phyloP scores from a whole-genome alignment of 1,284 basidiomycete species.

The Blastosporella zonata region DNA sequence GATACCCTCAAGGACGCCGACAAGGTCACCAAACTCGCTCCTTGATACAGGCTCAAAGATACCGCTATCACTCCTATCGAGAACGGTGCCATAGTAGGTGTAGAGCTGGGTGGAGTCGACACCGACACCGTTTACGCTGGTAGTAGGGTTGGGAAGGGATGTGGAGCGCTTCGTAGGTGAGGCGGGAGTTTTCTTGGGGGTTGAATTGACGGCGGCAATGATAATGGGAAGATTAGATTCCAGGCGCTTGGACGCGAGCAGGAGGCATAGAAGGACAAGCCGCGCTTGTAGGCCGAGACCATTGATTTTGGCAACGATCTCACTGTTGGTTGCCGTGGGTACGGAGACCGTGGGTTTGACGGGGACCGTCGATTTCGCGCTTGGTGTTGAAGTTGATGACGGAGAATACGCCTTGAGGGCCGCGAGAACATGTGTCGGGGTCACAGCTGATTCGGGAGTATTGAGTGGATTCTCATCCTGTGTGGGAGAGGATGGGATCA shows the following conservation, averaged over 20 bases:
- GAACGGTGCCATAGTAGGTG: slow-evolving; percentile 56
- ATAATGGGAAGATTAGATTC: slow-evolving; percentile 54
- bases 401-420: slow-evolving; percentile 70
- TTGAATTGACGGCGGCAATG: slow-evolving; percentile 33
- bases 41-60: slow-evolving; percentile 65
- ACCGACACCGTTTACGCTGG: slow-evolving; percentile 27
- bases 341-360: slow-evolving; percentile 19
- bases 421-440: slow-evolving; percentile 60
- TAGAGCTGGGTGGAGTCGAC: slow-evolving; percentile 62
- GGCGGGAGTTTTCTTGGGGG: slow-evolving; percentile 46
- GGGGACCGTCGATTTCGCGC: slow-evolving; percentile 19
- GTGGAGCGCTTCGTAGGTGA: slow-evolving; percentile 56
- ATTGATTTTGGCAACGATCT: slow-evolving; percentile 61
- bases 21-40: slow-evolving; percentile 70
- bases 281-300: slow-evolving; percentile 71
- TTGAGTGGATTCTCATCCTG: slow-evolving; percentile 38
- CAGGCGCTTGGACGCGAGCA: slow-evolving; percentile 61
- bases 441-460: slow-evolving; percentile 43
- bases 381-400: slow-evolving; percentile 34
- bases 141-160: slow-evolving; percentile 24
- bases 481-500: slow-evolving; percentile 16
- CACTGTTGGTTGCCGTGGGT: slow-evolving; percentile 47
- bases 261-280: slow-evolving; percentile 58
- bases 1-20: slow-evolving; percentile 67
- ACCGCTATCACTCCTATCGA: slow-evolving; percentile 51